A percentile compares a stretch with the other conserved stretches of the same genome.
Evolutionary conservation across 169 alveolate species (phyloP).

Genomic region (Cryptosporidium viatorum): DNA sequence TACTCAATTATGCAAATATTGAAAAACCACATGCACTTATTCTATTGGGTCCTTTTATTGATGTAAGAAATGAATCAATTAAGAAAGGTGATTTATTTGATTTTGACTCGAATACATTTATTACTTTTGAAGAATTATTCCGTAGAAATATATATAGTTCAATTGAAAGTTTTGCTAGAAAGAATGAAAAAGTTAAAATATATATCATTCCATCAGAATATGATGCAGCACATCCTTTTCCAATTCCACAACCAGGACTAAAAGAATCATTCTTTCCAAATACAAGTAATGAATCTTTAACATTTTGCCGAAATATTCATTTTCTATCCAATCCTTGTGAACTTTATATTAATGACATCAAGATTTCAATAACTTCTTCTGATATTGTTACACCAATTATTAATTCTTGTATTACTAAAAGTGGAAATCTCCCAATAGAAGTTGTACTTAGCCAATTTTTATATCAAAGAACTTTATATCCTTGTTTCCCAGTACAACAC

Average conservation of each 20-base stretch:
- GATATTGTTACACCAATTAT: conserved; percentile 54
- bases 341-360: conserved; percentile 49
- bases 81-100: conserved; percentile 53
- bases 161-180: conserved; percentile 28
- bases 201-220: conserved; percentile 62
- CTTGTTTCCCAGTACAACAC: conserved; percentile 68
- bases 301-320: conserved; percentile 7
- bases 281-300: not conserved
- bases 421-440: conserved; percentile 23
- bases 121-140: conserved; percentile 48
- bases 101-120: conserved; percentile 25
- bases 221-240: conserved; percentile 57
- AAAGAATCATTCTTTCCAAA: conserved; percentile 23
- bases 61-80: conserved; percentile 54
- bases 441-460: conserved; percentile 61
- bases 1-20: conserved; percentile 20
- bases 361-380: conserved; percentile 49
- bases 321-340: conserved; percentile 66
- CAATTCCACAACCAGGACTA: conserved; percentile 61
- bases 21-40: conserved; percentile 65
- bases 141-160: not conserved
- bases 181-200: conserved; percentile 61
- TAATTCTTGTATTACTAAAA: conserved; percentile 37
- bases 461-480: conserved; percentile 66
- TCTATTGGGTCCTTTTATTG: conserved; percentile 58